Evolutionary conservation across 1,284 basidiomycete species (phyloP).

Genomic region (Inonotus hispidus): DNA sequence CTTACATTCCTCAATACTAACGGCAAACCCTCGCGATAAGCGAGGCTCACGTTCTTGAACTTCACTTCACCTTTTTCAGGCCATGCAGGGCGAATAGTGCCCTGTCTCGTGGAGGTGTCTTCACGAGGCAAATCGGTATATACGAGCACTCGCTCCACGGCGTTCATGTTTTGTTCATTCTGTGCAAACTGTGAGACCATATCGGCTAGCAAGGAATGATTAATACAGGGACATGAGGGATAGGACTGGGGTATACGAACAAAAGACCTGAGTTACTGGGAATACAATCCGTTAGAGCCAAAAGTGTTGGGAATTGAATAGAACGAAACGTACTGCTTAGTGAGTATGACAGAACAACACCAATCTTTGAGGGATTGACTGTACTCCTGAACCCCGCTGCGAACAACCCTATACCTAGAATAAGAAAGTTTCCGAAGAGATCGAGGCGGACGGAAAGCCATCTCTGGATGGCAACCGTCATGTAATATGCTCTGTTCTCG

Average conservation of each 20-base stretch:
- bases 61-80: conserved; percentile 55
- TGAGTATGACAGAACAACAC: conserved; percentile 61
- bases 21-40: conserved; percentile 69
- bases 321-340: conserved; percentile 43
- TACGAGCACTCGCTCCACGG: conserved; percentile 60
- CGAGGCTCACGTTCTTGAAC: conserved; percentile 58
- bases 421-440: conserved; percentile 66
- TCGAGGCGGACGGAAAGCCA: conserved; percentile 60
- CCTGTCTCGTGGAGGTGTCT: conserved; percentile 35
- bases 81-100: conserved; percentile 61
- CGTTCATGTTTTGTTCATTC: conserved; percentile 69
- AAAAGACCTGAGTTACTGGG: conserved; percentile 50
- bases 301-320: neutral
- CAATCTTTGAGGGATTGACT: conserved; percentile 47
- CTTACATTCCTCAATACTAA: conserved; percentile 64
- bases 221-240: neutral
- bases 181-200: conserved; percentile 53
- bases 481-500: conserved; percentile 72
- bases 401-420: conserved; percentile 69
- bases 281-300: neutral
- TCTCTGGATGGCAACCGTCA: conserved; percentile 64
- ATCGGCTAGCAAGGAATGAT: conserved; percentile 35
- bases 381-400: conserved; percentile 49
- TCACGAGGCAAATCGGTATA: conserved; percentile 52
- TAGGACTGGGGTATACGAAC: conserved; percentile 31